Base-by-base conservation (phyloP, 2,329 filamentous ascomycete genomes). In the Monosporascus sp. region DNA sequence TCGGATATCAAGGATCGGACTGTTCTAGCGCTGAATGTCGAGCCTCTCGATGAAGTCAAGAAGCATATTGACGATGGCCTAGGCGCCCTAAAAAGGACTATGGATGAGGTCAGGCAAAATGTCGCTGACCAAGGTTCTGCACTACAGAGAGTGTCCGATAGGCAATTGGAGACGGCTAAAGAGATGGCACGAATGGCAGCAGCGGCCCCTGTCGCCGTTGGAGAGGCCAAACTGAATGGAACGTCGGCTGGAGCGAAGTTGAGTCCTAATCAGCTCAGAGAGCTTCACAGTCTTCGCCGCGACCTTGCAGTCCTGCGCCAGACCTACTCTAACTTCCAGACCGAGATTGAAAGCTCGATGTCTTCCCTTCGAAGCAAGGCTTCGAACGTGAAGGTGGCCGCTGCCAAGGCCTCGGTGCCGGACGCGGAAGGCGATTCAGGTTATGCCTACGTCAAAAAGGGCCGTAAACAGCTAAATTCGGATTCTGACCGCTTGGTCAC, bases 11-110 rank as follows among this genome's bases (percentile, higher is more conserved):
- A 96, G 72, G 94, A 99, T 68, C 84, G 93, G 31, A 91, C 91
- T 1, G 94, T 99, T 1, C 78, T 99, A n/a, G 95, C 94, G 0
- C 76, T 99, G 43, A 99, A 99, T 62, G 81, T 97, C 1, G 94
- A 99, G 66, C 83, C 87, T 17, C 79, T 99, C 5, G 94, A 99
- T 67, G 94, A 99, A 71, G 92, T 99, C 38, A 97, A 97, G 73
- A 86, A 86, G 48, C 94, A 97, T 66, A 91, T 99, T 59, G 94
- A 99, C 59, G 93, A 99, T 59, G 90, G 92, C 43, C 78, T 99
- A 49, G 86, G 87, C 9, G 85, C 87, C 7, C 77, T 99, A 49
- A 89, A 87, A 60, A 83, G 85, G 53, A 81, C 96, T 31, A 85
- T 99, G n/a, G 88, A 95, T 62, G 86, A 89, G 53, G 85, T 99